Evolutionary conservation across 140 eudicot species (phyloP), one percentile per base, ranked within the genome.

Genomic region (Oenanthe javanica): DNA sequence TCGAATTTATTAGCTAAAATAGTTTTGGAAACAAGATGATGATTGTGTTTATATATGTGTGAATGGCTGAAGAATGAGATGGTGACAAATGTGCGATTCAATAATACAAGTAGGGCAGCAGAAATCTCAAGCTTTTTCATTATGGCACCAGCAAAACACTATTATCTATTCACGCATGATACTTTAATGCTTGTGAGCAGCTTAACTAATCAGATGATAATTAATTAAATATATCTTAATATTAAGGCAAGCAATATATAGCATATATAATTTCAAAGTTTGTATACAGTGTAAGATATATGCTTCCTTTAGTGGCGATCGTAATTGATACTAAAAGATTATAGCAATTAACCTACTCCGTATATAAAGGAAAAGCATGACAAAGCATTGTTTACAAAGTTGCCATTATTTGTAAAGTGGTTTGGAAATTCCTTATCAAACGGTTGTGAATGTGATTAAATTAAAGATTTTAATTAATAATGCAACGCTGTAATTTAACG

Each of bases 361-460:
- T 15, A 63, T 66, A 40, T 36, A 16, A 48, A 1, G 46, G 69
- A 70, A 54, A 80, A 80, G 57, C 13, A 21, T 31, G 77, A 54
- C 49, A 3, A 50, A 9, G 36, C 38, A 70, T 70, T 67, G 19
- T 43, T 3, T 27, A 55, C 5, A 80, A 80, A 55, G 71, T 48
- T 13, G 27, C 7, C 7, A 31, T 43, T n/a, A 43, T 45, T 70
- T 51, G 14, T 57, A 2, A 59, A 66, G 84, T 82, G 18, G 84
- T 31, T 72, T 82, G 69, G 38, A 75, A 82, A 76, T 8, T 82
- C 81, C 40, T 76, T 45, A 76, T 75, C 76, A 2, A 47, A 52
- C 64, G 43, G 75, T 47, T 75, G 69, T 10, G 79, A 27, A 12
- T 50, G 66, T 31, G 13, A 55, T 1, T 55, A 18, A 15, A 51